Evolutionary conservation across 768 basidiomycete genomes (phyloP).

Genomic region (Boletellus ananiceps): DNA sequence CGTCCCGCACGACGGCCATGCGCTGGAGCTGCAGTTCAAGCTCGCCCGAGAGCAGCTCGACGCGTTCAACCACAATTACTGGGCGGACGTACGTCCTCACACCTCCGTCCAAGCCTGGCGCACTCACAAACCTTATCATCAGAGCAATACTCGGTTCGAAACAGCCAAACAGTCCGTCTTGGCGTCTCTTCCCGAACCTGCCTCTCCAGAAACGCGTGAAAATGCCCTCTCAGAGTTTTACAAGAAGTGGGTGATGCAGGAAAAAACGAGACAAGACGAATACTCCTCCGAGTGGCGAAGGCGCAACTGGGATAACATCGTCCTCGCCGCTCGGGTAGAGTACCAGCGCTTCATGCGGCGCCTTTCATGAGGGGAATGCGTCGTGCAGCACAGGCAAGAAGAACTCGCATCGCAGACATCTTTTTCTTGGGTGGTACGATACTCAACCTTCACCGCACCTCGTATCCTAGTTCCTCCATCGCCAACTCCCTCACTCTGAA

Average conservation of each 20-base stretch:
- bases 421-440: not conserved
- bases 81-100: constrained; percentile 62
- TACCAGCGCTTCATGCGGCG: constrained; percentile 41
- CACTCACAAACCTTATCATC: constrained; percentile 5
- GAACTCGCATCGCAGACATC: no score
- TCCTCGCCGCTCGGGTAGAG: constrained; percentile 54
- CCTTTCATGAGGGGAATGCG: constrained; percentile 14
- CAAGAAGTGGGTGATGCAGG: constrained; percentile 68
- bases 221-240: constrained; percentile 71
- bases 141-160: constrained; percentile 84
- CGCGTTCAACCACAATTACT: constrained; percentile 72
- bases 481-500: constrained; percentile 62
- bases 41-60: constrained; percentile 69
- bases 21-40: constrained; percentile 64
- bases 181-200: constrained; percentile 46
- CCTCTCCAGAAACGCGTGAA: constrained; percentile 55
- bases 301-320: constrained; percentile 53
- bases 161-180: constrained; percentile 59
- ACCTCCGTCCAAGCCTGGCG: not conserved
- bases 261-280: constrained; percentile 48
- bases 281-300: constrained; percentile 68
- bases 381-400: no score
- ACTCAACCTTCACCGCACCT: constrained; percentile 17
- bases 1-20: constrained; percentile 32
- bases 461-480: constrained; percentile 42